Evolutionary conservation across 176 grass and related monocot species (phyloP).

Genomic region (Sorghum bicolor): Sorghum_bicolor_NCBIv3 NC_012874.2:61741001-61741500

Average conservation of each 20-base stretch:
- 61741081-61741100: slow-evolving; percentile 71
- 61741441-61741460: no score
- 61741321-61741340: not conserved
- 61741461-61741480: no score
- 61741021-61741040: not conserved
- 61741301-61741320: not conserved
- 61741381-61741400: not conserved
- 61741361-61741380: not conserved
- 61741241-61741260: not conserved
- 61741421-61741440: no score
- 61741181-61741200: not conserved
- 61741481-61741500: no score
- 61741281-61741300: not conserved
- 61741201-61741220: not conserved
- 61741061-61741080: slow-evolving; percentile 82
- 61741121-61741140: slow-evolving; percentile 88
- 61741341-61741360: not conserved
- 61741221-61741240: not conserved
- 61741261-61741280: not conserved
- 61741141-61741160: slow-evolving; percentile 51
- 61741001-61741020: not conserved
- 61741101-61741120: slow-evolving; percentile 71
- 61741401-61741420: no score
- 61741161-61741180: not conserved
- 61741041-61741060: not conserved